Evolutionary conservation across 441 rosid species (phyloP).

Genomic region (Pelargonium citronellum): DNA sequence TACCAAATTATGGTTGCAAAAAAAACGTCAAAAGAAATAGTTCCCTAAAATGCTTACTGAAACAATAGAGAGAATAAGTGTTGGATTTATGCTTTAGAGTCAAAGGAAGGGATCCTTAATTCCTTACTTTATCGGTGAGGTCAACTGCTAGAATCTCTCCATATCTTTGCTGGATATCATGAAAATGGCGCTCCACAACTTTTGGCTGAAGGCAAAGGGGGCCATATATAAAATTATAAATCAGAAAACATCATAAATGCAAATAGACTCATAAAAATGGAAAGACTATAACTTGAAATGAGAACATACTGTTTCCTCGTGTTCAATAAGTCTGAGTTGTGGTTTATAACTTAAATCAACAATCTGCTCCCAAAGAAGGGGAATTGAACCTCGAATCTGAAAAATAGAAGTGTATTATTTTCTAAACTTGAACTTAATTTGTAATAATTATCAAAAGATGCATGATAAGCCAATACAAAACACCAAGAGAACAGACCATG

Average conservation of each 20-base stretch:
- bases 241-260: slow-evolving; percentile 15
- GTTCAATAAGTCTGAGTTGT: slow-evolving; percentile 52
- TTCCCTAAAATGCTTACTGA: not conserved
- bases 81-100: slow-evolving; percentile 16
- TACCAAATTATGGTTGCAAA: no score
- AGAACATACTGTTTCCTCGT: slow-evolving; percentile 58
- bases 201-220: slow-evolving; percentile 47
- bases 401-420: slow-evolving; percentile 19
- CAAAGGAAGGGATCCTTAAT: slow-evolving; percentile 35
- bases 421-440: not conserved
- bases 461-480: not conserved
- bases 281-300: slow-evolving; percentile 12
- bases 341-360: slow-evolving; percentile 98
- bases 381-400: slow-evolving; percentile 94
- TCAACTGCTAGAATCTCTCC: slow-evolving; percentile 68
- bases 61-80: not conserved
- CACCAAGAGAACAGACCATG: not conserved
- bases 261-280: slow-evolving; percentile 12
- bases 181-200: slow-evolving; percentile 82
- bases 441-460: not conserved
- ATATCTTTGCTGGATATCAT: slow-evolving; percentile 80
- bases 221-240: slow-evolving; percentile 14
- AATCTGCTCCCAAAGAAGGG: slow-evolving; percentile 98
- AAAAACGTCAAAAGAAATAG: slow-evolving; percentile 13
- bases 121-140: slow-evolving; percentile 75